These are phyloP conservation scores for Ceratocystis cubensis DNA, from an alignment of 2,329 filamentous ascomycete species.

Conservation along the genomic window DNA sequence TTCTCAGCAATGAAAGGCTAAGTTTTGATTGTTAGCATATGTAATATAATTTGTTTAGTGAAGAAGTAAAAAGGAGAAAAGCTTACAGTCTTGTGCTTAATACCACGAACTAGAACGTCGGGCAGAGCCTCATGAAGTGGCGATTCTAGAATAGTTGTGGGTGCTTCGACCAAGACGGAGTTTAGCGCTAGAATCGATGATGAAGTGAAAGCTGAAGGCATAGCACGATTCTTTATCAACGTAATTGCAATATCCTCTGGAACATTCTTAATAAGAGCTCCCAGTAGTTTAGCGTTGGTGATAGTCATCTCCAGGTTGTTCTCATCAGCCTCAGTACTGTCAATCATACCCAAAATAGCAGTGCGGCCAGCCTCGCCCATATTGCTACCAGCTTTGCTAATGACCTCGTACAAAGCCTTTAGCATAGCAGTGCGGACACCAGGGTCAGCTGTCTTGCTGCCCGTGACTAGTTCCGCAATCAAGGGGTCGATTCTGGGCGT, in stretches of 20 bases:
- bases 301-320: slow-evolving; percentile 68
- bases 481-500: slow-evolving; percentile 92
- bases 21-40: slow-evolving; percentile 22
- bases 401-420: slow-evolving; percentile 89
- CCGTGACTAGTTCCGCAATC: slow-evolving; percentile 84
- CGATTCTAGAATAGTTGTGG: slow-evolving; percentile 53
- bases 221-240: slow-evolving; percentile 58
- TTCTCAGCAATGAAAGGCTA: slow-evolving; percentile 81
- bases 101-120: slow-evolving; percentile 65
- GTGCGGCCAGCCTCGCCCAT: slow-evolving; percentile 86
- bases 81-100: slow-evolving; percentile 62
- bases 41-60: neutral
- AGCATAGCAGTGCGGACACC: slow-evolving; percentile 94
- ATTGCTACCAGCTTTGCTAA: slow-evolving; percentile 84
- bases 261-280: slow-evolving; percentile 78
- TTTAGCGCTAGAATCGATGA: slow-evolving; percentile 80
- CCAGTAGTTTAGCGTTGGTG: slow-evolving; percentile 80
- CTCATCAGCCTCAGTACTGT: slow-evolving; percentile 60
- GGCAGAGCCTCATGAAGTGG: slow-evolving; percentile 60
- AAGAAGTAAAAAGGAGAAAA: neutral
- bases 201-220: slow-evolving; percentile 61
- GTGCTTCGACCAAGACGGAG: slow-evolving; percentile 71
- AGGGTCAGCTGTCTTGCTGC: slow-evolving; percentile 71
- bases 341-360: slow-evolving; percentile 79
- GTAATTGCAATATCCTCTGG: slow-evolving; percentile 53